Base-by-base conservation (phyloP, 208 protist genomes). In the Sergeia podlipaevii region DNA sequence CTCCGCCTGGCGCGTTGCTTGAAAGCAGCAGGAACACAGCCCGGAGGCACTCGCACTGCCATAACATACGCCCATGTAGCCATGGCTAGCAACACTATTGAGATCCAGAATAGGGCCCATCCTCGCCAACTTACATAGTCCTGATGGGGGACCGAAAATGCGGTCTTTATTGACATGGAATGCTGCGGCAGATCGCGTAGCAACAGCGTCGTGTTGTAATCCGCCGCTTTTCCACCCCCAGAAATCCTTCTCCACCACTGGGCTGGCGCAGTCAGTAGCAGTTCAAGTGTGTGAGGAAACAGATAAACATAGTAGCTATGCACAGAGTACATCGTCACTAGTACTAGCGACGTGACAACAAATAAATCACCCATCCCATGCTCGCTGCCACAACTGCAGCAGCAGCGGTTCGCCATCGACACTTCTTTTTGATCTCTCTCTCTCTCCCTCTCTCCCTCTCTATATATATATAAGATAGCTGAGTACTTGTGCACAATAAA, bases 271-370 rank as follows among this genome's bases (percentile, higher is more conserved):
- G 51, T 21, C 39, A 26, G 48, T 15, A 77, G 47, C 8, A 57
- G 69, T 24, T 69, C 42, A 7, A 91, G 49, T 4, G 71, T 77
- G 36, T 79, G 54, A 26, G 83, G 81, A 50, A 95, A 95, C 0
- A 95, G 37, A 42, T 89, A 95, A 1, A 52, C 50, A 49, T 86
- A 95, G 58, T 87, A 91, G 39, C 75, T 84, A 41, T 80, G 66
- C 1, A 64, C 57, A 1, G 87, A 94, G 68, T 81, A 94, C 20
- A 52, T 42, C 33, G 83, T 89, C 36, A 80, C 57, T 23, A 79
- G 23, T 17, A 88, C 63, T 15, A 95, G 66, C 1, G 54, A 42
- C 2, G 60, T 53, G 21, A 94, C 72, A 45, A 91, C 70, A 28
- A 77, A 6, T 34, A 80, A 38, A 57, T 91, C 83, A 42, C 61